phyloP scores from a whole-genome alignment of 345 rosid species.

The Eucalyptus fibrosa region DNA sequence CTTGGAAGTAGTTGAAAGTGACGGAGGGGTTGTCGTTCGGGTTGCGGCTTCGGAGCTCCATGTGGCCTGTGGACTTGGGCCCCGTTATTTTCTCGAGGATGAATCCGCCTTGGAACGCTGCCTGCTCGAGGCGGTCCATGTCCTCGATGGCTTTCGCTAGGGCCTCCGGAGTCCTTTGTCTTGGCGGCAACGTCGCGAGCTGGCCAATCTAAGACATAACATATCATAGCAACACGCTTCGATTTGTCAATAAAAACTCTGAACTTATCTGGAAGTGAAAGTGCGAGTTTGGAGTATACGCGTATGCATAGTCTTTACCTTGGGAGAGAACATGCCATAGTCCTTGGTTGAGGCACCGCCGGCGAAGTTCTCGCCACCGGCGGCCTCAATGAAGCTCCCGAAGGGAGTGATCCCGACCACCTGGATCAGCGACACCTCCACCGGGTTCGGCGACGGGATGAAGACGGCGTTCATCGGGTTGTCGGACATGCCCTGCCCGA shows the following conservation, averaged over 20 bases:
- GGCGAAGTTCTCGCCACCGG: conserved; percentile 10
- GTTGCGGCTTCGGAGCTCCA: conserved; percentile 9
- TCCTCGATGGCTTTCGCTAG: conserved; percentile 3
- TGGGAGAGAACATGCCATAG: conserved; percentile 19
- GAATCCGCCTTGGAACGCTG: conserved; percentile 15
- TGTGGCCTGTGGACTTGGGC: conserved; percentile 17
- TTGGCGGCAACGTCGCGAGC: conserved; percentile 22
- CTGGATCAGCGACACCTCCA: conserved; percentile 30
- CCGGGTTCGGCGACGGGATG: conserved; percentile 22
- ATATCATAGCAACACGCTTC: neutral
- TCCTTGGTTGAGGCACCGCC: neutral
- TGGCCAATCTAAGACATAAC: conserved; percentile 10
- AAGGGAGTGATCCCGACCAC: conserved; percentile 24
- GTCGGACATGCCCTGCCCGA: conserved; percentile 36
- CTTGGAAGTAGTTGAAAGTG: conserved; percentile 27
- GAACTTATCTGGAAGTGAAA: neutral
- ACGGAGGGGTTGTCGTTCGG: conserved; percentile 21
- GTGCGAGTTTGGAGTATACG: neutral
- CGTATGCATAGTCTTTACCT: neutral
- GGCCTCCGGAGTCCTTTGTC: conserved; percentile 23
- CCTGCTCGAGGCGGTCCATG: neutral
- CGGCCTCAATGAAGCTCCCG: conserved; percentile 21
- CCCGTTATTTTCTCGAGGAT: conserved; percentile 28
- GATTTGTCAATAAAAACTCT: neutral
- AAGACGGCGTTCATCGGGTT: conserved; percentile 34